These are phyloP conservation scores for Sequoia sempervirens DNA, from an alignment of 75 land plant species.

Conservation along the genomic window DNA sequence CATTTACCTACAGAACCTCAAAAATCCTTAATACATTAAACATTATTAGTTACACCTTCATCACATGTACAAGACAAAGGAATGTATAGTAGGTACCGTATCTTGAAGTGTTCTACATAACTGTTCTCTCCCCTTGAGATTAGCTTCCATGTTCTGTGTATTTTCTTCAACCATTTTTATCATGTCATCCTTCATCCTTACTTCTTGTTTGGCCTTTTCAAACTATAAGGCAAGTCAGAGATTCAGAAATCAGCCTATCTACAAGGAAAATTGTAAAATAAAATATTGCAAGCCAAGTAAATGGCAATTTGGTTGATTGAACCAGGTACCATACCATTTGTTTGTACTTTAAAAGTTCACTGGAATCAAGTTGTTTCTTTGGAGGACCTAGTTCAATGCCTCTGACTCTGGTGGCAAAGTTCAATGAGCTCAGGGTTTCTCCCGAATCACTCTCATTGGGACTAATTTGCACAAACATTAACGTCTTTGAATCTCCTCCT, in stretches of 20 bases:
- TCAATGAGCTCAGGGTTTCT: conserved; percentile 84
- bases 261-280: neutral
- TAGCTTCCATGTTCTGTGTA: conserved; percentile 60
- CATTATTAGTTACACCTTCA: neutral
- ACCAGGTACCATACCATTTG: conserved; percentile 41
- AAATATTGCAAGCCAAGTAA: neutral
- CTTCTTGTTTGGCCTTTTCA: conserved; percentile 79
- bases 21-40: neutral
- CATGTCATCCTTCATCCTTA: conserved; percentile 63
- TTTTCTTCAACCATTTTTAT: conserved; percentile 66
- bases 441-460: conserved; percentile 75
- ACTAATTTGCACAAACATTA: conserved; percentile 97
- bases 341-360: conserved; percentile 81
- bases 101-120: conserved; percentile 44
- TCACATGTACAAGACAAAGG: neutral
- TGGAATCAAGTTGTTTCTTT: conserved; percentile 70
- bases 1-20: conserved; percentile 41
- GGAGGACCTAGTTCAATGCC: conserved; percentile 93
- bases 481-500: conserved; percentile 95
- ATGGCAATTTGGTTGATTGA: neutral
- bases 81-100: conserved; percentile 28
- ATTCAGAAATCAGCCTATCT: neutral
- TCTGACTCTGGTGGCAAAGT: conserved; percentile 88
- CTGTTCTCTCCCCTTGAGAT: conserved; percentile 66
- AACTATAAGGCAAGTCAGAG: conserved; percentile 32